These are phyloP conservation scores for Fusarium denticulatum DNA, from an alignment of 2,329 filamentous ascomycete species.

Conservation along the genomic window DNA sequence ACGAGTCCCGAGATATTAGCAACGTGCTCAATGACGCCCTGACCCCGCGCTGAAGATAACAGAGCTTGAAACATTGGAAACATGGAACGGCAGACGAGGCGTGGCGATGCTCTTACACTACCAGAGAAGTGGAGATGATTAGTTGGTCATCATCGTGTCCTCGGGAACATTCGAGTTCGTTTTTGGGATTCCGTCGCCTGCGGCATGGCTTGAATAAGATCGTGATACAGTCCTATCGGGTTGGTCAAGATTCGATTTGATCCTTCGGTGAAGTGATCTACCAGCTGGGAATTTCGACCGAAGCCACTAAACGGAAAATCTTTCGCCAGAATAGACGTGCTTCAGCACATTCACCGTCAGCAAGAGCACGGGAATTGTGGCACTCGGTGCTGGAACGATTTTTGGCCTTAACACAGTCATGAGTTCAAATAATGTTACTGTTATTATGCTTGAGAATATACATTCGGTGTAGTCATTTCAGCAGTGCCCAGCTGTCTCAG, in stretches of 20 bases:
- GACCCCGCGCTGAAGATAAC: constrained; percentile 44
- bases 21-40: constrained; percentile 42
- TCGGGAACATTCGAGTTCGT: constrained; percentile 37
- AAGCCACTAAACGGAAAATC: neutral
- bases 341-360: neutral
- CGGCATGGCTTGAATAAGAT: neutral
- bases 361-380: neutral
- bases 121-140: constrained; percentile 27
- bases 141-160: constrained; percentile 35
- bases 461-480: neutral
- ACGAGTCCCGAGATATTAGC: constrained; percentile 32
- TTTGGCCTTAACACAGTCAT: neutral
- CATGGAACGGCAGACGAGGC: constrained; percentile 47
- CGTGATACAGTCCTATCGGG: neutral
- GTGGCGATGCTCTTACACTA: constrained; percentile 42
- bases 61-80: constrained; percentile 45
- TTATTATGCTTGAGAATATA: neutral
- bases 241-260: neutral
- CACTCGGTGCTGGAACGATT: neutral
- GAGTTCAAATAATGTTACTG: neutral
- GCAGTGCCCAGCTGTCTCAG: neutral
- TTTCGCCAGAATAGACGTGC: neutral
- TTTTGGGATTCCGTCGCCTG: constrained; percentile 13
- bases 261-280: neutral
- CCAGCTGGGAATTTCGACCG: neutral